Percentiles rank a stretch among this genome's conserved stretches.
Evolutionary conservation across 495 filamentous ascomycete genomes (phyloP).

Genomic region (Evansstolkia leycettana): DNA sequence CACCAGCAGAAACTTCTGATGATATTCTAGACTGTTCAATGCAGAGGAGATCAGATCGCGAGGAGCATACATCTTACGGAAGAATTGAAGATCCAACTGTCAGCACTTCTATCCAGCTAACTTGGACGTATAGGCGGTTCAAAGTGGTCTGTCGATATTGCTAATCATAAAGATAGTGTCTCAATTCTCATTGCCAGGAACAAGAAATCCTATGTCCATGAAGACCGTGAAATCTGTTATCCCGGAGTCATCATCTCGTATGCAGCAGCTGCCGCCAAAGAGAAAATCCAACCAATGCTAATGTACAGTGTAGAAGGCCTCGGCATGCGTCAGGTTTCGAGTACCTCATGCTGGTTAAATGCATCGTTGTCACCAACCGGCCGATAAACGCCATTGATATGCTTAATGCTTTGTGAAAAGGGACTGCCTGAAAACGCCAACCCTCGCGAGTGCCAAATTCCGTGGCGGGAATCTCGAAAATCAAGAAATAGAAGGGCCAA

Average conservation of each 20-base stretch:
- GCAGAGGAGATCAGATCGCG: no score
- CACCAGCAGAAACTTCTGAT: no score
- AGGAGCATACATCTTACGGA: no score
- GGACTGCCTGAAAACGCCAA: constrained; percentile 14
- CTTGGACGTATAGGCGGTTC: no score
- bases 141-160: no score
- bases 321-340: no score
- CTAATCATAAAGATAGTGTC: not conserved
- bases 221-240: constrained; percentile 7
- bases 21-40: no score
- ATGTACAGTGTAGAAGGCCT: constrained; percentile 34
- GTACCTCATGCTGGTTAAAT: constrained; percentile 16
- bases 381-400: constrained; percentile 27
- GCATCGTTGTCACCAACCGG: constrained; percentile 14
- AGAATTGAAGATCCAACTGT: no score
- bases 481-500: not conserved
- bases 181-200: constrained; percentile 8
- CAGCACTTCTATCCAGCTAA: no score
- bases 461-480: constrained; percentile 4
- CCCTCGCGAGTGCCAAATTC: constrained; percentile 6
- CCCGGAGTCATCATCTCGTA: constrained; percentile 7
- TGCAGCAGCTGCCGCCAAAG: constrained; percentile 1
- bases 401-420: constrained; percentile 19
- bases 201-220: constrained; percentile 12
- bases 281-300: constrained; percentile 19